These are phyloP conservation scores for Venturia asperata DNA, from an alignment of 2,329 filamentous ascomycete genomes.

Conservation along the genomic window DNA sequence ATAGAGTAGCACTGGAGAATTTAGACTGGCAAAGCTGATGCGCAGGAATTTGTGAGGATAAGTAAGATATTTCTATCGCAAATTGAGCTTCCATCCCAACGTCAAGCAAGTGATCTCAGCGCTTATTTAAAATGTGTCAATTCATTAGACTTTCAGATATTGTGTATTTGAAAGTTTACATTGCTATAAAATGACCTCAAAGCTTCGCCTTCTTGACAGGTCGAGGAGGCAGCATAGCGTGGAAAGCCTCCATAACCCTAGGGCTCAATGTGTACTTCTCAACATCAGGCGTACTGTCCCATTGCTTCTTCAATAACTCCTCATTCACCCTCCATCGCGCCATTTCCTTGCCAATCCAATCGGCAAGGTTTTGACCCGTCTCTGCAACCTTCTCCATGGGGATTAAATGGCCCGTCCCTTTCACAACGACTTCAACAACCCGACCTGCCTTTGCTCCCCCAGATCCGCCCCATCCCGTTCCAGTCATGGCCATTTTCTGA, in stretches of 20 bases:
- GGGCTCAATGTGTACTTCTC: slow-evolving; percentile 26
- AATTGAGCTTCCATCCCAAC: no score
- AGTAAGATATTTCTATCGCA: no score
- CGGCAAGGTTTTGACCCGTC: slow-evolving; percentile 50
- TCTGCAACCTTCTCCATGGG: slow-evolving; percentile 69
- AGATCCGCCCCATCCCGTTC: slow-evolving; percentile 59
- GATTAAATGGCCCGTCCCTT: slow-evolving; percentile 68
- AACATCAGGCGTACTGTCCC: slow-evolving; percentile 25
- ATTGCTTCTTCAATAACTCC: slow-evolving; percentile 25
- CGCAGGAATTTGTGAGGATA: no score
- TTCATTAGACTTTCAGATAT: no score
- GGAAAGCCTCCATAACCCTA: slow-evolving; percentile 1
- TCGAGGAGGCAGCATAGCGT: background rate
- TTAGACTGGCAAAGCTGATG: no score
- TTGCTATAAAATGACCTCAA: background rate
- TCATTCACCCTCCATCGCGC: slow-evolving; percentile 30
- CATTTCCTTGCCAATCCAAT: slow-evolving; percentile 36
- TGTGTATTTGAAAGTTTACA: no score
- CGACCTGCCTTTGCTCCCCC: slow-evolving; percentile 57
- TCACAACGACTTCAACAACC: slow-evolving; percentile 59
- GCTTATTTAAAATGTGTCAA: no score
- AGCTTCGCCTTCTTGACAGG: background rate
- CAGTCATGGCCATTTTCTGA: slow-evolving; percentile 59
- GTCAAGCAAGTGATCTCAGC: no score
- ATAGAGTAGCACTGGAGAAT: no score